Evolutionary conservation across 768 basidiomycete genomes (phyloP), one percentile per base, ranked within the genome.

Genomic region (Lentinula sp.): DNA sequence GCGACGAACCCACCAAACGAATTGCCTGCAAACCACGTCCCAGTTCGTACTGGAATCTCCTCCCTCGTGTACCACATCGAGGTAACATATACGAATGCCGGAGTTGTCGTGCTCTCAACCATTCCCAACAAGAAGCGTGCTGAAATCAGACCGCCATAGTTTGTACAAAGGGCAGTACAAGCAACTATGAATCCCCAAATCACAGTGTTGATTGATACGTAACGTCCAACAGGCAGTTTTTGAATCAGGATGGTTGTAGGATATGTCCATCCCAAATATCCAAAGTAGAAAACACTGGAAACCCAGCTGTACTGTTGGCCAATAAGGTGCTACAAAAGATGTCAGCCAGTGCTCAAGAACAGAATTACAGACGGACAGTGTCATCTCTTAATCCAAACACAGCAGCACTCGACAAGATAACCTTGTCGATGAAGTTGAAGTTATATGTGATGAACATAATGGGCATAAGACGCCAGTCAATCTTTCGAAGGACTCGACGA

Each of bases 391-490:
- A 35, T 40, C 37, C 34, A 7, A 54, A 54, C 53, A 54, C 53
- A 40, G 53, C 34, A 35, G 53, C 53, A 39, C 34, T 54, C 3
- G 53, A 54, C 31, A 54, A 35, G 34, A 54, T 54, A 4, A 13
- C 34, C 18, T 54, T 54, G 37, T 54, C 53, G 37, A 54, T 54
- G 21, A 54, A 54, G 21, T 54, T 54, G 35, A 54, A 54, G 37
- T 54, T 54, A 18, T 54, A 54, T 5, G 53, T 54, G 37, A 54
- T 54, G 37, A 54, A 54, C 53, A 54, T 54, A 13, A 54, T 54
- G 21, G 53, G 53, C 32, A 54, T 35, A 21, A 54, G 53, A 21
- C 37, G 35, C 53, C 53, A 54, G 37, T 54, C 53, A 15, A 40
- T 40, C 37, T 54, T 54, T 54, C 53, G n/a, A 40, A 54, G 53